These are phyloP conservation scores for Salix exigua DNA, from an alignment of 345 rosid genomes.

Conservation along the genomic window DNA sequence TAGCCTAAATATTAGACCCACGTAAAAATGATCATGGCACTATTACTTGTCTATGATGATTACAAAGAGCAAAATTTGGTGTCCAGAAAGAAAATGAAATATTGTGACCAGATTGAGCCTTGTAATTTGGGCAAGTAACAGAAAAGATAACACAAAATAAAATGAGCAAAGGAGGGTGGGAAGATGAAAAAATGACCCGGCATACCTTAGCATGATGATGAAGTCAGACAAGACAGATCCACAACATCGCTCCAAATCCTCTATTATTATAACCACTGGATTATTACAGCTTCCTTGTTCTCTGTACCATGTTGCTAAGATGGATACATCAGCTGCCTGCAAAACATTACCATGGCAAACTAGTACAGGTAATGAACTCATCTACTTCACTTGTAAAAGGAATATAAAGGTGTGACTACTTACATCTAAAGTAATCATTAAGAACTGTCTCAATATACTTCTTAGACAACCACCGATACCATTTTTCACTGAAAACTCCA, in stretches of 20 bases:
- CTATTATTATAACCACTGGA: constrained; percentile 65
- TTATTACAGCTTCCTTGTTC: constrained; percentile 39
- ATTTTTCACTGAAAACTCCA: constrained; percentile 62
- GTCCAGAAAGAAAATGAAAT: neutral
- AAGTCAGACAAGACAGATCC: constrained; percentile 74
- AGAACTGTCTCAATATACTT: constrained; percentile 73
- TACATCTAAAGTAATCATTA: constrained; percentile 66
- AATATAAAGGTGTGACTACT: constrained; percentile 24
- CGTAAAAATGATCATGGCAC: neutral
- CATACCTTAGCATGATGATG: constrained; percentile 71
- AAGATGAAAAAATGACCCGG: neutral
- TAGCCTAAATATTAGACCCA: neutral
- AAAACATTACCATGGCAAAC: constrained; percentile 23
- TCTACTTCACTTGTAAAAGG: neutral
- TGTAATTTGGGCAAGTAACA: neutral
- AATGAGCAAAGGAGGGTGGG: neutral
- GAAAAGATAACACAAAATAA: neutral
- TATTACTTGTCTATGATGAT: neutral
- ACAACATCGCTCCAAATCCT: constrained; percentile 78
- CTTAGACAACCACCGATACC: constrained; percentile 80
- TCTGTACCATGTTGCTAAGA: constrained; percentile 81
- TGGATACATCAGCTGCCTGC: constrained; percentile 72
- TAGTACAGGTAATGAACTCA: constrained; percentile 9
- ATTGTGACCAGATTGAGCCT: neutral
- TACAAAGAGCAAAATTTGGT: neutral